These are phyloP conservation scores for Leccinum arenicola DNA, from an alignment of 768 basidiomycete genomes.

Conservation along the genomic window DNA sequence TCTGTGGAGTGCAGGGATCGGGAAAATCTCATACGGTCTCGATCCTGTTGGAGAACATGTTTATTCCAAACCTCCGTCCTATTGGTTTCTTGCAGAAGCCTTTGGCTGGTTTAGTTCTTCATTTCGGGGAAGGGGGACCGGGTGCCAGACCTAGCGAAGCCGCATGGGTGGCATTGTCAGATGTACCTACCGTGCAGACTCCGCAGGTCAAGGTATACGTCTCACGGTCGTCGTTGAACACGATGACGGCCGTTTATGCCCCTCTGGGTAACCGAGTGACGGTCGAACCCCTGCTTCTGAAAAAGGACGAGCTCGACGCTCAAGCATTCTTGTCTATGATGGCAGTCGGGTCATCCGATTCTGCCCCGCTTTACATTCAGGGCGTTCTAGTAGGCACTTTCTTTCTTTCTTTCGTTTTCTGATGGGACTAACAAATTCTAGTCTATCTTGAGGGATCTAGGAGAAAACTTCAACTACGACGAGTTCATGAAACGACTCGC, in stretches of 20 bases:
- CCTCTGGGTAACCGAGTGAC: constrained; percentile 47
- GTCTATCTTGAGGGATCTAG: constrained; percentile 63
- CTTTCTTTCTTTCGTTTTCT: not conserved
- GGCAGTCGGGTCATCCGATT: constrained; percentile 61
- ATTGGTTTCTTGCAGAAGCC: constrained; percentile 54
- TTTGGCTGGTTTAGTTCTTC: constrained; percentile 62
- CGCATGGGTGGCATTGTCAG: constrained; percentile 51
- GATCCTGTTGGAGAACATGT: constrained; percentile 65
- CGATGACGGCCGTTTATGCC: constrained; percentile 56
- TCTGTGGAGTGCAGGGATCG: constrained; percentile 76
- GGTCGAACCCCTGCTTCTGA: constrained; percentile 55
- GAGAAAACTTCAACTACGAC: constrained; percentile 53
- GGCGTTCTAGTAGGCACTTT: constrained; percentile 52
- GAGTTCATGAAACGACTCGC: constrained; percentile 49
- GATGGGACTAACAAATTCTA: constrained; percentile 9
- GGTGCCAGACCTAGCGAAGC: constrained; percentile 61
- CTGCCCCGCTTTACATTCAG: constrained; percentile 68
- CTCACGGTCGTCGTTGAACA: constrained; percentile 57
- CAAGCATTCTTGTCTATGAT: constrained; percentile 72
- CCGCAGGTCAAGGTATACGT: constrained; percentile 51
- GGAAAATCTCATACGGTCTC: constrained; percentile 76
- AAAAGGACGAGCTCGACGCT: constrained; percentile 62
- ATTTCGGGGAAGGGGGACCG: constrained; percentile 66
- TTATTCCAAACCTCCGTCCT: constrained; percentile 48
- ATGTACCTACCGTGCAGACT: constrained; percentile 30